Base-by-base conservation (phyloP, 306 rosid species). In the Trichosanthes cucumerina region DNA sequence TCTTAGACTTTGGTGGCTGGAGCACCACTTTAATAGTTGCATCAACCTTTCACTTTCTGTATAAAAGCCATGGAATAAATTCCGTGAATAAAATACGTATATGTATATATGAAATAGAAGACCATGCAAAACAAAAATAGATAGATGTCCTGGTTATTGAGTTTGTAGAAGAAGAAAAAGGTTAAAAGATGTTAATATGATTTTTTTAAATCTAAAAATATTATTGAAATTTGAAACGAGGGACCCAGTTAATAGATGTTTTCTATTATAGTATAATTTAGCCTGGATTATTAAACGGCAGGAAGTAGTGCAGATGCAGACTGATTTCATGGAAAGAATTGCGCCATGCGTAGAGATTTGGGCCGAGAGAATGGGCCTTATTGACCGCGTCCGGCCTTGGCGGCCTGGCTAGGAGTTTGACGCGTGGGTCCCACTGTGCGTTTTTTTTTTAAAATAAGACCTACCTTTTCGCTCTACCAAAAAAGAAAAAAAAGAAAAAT, bases 1-100 rank as follows among this genome's bases (percentile, higher is more conserved):
- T 89, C 95, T 91, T 91, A 75, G 84, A 87, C 83, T 91, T 93
- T 14, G 97, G 97, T 26, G 96, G 98, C 85, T 91, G 96, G 68
- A 93, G 98, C 80, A 93, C 98, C 81, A 91, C 93, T 92, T 93
- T 91, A 81, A 91, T 93, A 85, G 98, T 97, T 7, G 92, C 91
- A 16, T 93, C 98, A 62, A 91, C 87, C 93, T 84, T 93, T 90
- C 87, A 88, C 96, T 81, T 93, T 91, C 97, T 91, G 98, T 80
- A 63, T 80, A 68, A 56, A 81, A 64, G n/a, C 77, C 50, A 56
- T 60, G 23, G 21, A 39, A 82, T 11, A 49, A 78, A 19, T 34
- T 60, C 73, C 2, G 21, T 73, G 16, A 71, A 73, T 47, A 47
- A 26, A 14, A 4, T 49, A 16, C 15, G 26, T 44, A 49, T 9